These are phyloP conservation scores for Cyclotella distinguenda DNA, from an alignment of 108 stramenopile genomes.

Conservation along the genomic window DNA sequence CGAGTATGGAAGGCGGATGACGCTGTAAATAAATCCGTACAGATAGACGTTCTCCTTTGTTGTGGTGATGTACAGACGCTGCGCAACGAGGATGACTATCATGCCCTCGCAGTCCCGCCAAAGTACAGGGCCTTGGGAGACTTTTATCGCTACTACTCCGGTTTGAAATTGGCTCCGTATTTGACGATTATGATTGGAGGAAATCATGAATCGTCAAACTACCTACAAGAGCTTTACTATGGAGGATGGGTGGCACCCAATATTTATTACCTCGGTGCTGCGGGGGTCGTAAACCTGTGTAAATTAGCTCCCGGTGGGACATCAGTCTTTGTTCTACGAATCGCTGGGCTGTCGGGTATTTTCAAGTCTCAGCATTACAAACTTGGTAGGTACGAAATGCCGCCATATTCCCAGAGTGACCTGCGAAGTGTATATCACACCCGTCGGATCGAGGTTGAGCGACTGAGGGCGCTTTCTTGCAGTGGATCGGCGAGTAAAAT, in stretches of 20 bases:
- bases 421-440: constrained; percentile 94
- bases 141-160: constrained; percentile 93
- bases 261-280: constrained; percentile 95
- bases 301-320: constrained; percentile 9
- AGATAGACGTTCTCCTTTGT: constrained; percentile 90
- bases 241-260: constrained; percentile 99
- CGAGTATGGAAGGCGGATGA: background rate
- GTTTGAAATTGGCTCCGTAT: constrained; percentile 84
- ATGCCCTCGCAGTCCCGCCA: constrained; percentile 83
- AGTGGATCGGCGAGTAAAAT: constrained; percentile 14
- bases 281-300: constrained; percentile 77
- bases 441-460: constrained; percentile 83
- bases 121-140: constrained; percentile 89
- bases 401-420: constrained; percentile 74
- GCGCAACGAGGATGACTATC: constrained; percentile 84
- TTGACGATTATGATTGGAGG: constrained; percentile 97
- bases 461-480: constrained; percentile 58
- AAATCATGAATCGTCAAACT: constrained; percentile 97
- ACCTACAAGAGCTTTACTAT: constrained; percentile 92
- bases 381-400: constrained; percentile 75
- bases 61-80: constrained; percentile 99
- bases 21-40: constrained; percentile 16
- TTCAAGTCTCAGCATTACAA: constrained; percentile 84
- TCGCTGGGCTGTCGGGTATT: constrained; percentile 96
- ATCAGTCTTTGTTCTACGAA: constrained; percentile 76